These are phyloP conservation scores for Penicillium sp. DNA, from an alignment of 2,329 filamentous ascomycete species.

Conservation along the genomic window DNA sequence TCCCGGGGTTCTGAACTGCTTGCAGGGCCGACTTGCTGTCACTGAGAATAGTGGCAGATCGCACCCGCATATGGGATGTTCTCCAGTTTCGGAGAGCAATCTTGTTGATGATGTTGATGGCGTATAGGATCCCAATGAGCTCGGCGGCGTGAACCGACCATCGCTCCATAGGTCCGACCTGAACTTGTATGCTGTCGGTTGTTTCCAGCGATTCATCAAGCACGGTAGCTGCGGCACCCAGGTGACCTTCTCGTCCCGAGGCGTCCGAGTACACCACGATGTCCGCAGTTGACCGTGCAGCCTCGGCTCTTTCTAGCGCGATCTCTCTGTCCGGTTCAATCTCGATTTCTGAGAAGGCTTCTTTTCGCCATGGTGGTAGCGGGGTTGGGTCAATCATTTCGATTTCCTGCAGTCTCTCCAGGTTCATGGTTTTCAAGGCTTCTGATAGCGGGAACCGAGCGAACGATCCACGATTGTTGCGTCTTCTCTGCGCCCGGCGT, in stretches of 20 bases:
- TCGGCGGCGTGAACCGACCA: slow-evolving; percentile 26
- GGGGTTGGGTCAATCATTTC: slow-evolving; percentile 27
- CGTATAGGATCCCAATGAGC: slow-evolving; percentile 23
- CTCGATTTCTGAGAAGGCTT: slow-evolving; percentile 24
- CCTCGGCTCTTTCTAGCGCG: slow-evolving; percentile 18
- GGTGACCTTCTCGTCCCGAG: slow-evolving; percentile 17
- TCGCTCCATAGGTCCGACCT: slow-evolving; percentile 17
- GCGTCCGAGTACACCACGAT: slow-evolving; percentile 20
- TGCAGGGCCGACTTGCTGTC: slow-evolving; percentile 23
- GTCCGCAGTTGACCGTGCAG: slow-evolving; percentile 6
- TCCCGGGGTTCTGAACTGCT: slow-evolving; percentile 16
- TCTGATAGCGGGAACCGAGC: too few species aligned
- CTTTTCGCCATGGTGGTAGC: slow-evolving; percentile 20
- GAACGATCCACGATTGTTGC: too few species aligned
- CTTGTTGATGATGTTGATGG: slow-evolving; percentile 16
- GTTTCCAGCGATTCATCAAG: too few species aligned
- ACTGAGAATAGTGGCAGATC: slow-evolving; percentile 18
- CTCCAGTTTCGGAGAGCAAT: neutral
- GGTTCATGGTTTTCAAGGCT: neutral
- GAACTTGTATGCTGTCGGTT: slow-evolving; percentile 7
- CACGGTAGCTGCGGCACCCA: slow-evolving; percentile 14
- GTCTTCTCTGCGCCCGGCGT: too few species aligned
- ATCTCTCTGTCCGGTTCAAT: slow-evolving; percentile 23
- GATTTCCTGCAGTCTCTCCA: slow-evolving; percentile 16
- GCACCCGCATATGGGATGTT: neutral